Percentiles rank a stretch among this genome's conserved stretches.
These are phyloP conservation scores for Phytophthora sp. DNA, from an alignment of 352 stramenopile genomes.

Conservation along the genomic window DNA sequence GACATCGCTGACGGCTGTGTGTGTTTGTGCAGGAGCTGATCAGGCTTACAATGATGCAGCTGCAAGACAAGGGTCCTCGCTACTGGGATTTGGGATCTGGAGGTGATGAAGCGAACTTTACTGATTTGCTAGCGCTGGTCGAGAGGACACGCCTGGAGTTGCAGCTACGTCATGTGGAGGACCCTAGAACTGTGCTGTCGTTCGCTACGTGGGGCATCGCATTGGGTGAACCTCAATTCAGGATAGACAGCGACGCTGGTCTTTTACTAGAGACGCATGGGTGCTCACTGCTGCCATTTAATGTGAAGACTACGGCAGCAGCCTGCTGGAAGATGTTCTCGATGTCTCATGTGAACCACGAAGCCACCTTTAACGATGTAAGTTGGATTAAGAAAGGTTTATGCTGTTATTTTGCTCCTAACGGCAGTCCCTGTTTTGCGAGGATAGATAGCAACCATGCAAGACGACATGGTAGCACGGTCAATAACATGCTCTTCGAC, in stretches of 20 bases:
- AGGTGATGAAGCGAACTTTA: slow-evolving; percentile 35
- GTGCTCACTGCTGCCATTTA: slow-evolving; percentile 28
- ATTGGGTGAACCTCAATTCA: slow-evolving; percentile 16
- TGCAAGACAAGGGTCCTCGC: slow-evolving; percentile 12
- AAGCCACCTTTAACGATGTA: slow-evolving; percentile 6
- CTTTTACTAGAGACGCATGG: slow-evolving; percentile 26
- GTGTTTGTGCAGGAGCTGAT: slow-evolving; percentile 28
- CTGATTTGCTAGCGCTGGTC: slow-evolving; percentile 33
- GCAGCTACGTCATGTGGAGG: slow-evolving; percentile 17
- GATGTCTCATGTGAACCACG: slow-evolving; percentile 4
- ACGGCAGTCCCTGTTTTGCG: not conserved
- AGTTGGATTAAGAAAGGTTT: not conserved
- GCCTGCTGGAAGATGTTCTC: slow-evolving; percentile 34
- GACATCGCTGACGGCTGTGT: not conserved
- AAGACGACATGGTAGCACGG: slow-evolving; percentile 18
- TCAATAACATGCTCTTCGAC: slow-evolving; percentile 25
- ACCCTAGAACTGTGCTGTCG: slow-evolving; percentile 15
- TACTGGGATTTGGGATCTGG: slow-evolving; percentile 19
- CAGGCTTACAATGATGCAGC: slow-evolving; percentile 19
- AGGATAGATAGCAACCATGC: not conserved
- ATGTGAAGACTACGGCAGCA: slow-evolving; percentile 16
- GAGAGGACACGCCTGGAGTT: slow-evolving; percentile 26
- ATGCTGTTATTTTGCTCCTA: not conserved
- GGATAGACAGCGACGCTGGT: slow-evolving; percentile 11
- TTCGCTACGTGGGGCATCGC: slow-evolving; percentile 27